These are phyloP conservation scores for Mycena rebaudengoi DNA, from an alignment of 768 basidiomycete genomes.

Conservation along the genomic window DNA sequence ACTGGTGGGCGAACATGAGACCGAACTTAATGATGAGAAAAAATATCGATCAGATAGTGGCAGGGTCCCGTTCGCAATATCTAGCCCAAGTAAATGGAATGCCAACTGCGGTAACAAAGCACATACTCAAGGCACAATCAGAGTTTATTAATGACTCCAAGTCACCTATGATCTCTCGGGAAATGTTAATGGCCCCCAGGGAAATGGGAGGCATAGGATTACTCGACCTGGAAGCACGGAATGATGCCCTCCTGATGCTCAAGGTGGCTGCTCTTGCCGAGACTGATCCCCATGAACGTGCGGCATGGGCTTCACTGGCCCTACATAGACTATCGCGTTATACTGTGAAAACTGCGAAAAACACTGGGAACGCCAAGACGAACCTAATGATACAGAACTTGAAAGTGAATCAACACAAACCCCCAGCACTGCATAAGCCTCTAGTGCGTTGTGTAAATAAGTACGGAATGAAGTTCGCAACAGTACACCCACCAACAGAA, in stretches of 20 bases:
- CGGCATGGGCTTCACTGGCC: too few species aligned
- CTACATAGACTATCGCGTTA: too few species aligned
- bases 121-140: background rate
- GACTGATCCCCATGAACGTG: background rate
- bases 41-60: background rate
- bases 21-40: background rate
- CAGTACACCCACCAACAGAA: background rate
- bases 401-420: background rate
- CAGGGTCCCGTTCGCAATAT: slow-evolving; percentile 46
- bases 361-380: too few species aligned
- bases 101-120: slow-evolving; percentile 26
- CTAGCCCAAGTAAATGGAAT: too few species aligned
- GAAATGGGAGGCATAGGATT: background rate
- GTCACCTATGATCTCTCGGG: slow-evolving; percentile 17
- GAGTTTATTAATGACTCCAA: background rate
- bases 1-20: background rate
- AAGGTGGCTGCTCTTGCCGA: background rate
- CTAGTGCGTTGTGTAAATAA: slow-evolving; percentile 2
- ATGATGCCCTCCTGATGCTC: slow-evolving; percentile 27
- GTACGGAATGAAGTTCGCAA: slow-evolving; percentile 3
- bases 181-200: slow-evolving; percentile 15
- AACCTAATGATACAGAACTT: too few species aligned
- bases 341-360: too few species aligned
- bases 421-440: background rate
- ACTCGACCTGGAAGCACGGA: slow-evolving; percentile 20